A percentile compares a stretch with the other conserved stretches of the same genome.
Conservation (phyloP, 148 eudicot genomes). For the Cornus controversa region DNA sequence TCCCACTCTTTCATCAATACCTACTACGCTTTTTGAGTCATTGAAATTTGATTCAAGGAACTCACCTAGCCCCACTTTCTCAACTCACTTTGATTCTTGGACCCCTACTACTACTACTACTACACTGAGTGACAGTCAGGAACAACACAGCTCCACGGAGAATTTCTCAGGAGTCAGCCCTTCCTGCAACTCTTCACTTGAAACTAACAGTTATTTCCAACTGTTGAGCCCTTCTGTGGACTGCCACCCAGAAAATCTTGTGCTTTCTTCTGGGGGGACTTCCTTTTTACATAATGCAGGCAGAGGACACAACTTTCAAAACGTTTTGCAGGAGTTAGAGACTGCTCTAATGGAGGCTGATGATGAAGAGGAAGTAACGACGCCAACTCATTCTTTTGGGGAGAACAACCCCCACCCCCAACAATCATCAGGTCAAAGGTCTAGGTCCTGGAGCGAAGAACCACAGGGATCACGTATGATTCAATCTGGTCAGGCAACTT, state of each 20-base stretch:
- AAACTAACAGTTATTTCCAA: constrained; percentile 34
- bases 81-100: constrained; percentile 47
- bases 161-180: constrained; percentile 43
- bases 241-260: constrained; percentile 17
- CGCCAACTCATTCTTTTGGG: constrained; percentile 27
- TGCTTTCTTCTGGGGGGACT: constrained; percentile 16
- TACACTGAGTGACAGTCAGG: constrained; percentile 48
- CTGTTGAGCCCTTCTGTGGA: constrained; percentile 39
- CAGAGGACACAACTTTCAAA: constrained; percentile 33
- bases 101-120: constrained; percentile 35
- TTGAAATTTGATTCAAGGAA: constrained; percentile 45
- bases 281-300: constrained; percentile 26
- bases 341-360: constrained; percentile 71
- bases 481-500: constrained; percentile 31
- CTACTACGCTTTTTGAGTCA: constrained; percentile 36
- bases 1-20: constrained; percentile 38
- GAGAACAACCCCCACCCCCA: constrained; percentile 35
- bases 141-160: constrained; percentile 58
- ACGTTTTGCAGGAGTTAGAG: constrained; percentile 62
- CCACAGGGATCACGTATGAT: constrained; percentile 23
- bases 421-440: constrained; percentile 40
- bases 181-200: constrained; percentile 54
- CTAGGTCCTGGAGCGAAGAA: constrained; percentile 43
- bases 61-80: constrained; percentile 76
- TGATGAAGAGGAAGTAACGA: constrained; percentile 37